phyloP scores from a whole-genome alignment of 805 yeast genomes.

The Candida odintsovae region DNA sequence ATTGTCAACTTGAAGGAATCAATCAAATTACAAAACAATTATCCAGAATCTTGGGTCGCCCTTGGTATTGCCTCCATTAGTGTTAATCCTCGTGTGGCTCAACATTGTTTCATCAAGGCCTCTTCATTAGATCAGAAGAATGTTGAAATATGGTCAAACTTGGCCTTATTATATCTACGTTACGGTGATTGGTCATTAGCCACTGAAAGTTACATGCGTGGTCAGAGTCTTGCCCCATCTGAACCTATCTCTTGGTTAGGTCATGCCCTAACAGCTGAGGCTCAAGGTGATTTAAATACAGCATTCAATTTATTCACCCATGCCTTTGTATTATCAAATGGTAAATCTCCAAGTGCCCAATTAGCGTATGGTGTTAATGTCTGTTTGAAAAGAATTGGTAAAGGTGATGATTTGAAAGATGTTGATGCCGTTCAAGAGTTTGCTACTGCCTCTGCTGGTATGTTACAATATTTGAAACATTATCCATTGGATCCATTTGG shows the following conservation, averaged over 20 bases:
- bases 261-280: constrained; percentile 59
- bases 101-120: constrained; percentile 90
- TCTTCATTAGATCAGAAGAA: constrained; percentile 62
- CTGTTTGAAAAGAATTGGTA: constrained; percentile 39
- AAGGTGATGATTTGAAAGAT: constrained; percentile 44
- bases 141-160: constrained; percentile 68
- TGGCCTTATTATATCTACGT: constrained; percentile 71
- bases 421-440: constrained; percentile 58
- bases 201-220: constrained; percentile 59
- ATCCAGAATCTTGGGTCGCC: constrained; percentile 73
- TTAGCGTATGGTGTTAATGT: constrained; percentile 63
- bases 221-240: constrained; percentile 80
- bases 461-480: constrained; percentile 56
- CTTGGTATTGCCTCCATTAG: constrained; percentile 72
- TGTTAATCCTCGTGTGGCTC: constrained; percentile 67
- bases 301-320: constrained; percentile 66
- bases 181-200: constrained; percentile 70
- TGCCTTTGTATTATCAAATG: constrained; percentile 72
- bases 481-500: constrained; percentile 55
- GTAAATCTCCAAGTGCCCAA: constrained; percentile 63
- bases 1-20: constrained; percentile 58
- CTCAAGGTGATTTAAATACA: constrained; percentile 40
- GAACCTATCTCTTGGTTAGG: constrained; percentile 79
- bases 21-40: constrained; percentile 63
- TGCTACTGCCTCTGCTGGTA: constrained; percentile 61